These are phyloP conservation scores for Cladobotryum mycophilum DNA, from an alignment of 2,329 filamentous ascomycete genomes.

Conservation along the genomic window DNA sequence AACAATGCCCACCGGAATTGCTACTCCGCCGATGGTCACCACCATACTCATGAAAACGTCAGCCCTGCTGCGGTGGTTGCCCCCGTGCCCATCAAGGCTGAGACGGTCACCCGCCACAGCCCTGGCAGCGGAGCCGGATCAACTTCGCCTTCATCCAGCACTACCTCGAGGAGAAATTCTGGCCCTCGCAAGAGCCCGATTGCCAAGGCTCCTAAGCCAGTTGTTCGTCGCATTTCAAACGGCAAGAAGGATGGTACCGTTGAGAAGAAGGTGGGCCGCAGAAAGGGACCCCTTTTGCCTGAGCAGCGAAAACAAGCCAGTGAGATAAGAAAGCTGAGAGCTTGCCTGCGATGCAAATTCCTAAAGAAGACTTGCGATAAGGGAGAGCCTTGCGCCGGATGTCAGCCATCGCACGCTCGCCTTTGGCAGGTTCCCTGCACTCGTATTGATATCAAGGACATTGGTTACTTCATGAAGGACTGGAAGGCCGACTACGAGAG, in stretches of 20 bases:
- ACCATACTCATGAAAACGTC: slow-evolving; percentile 47
- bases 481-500: slow-evolving; percentile 97
- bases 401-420: slow-evolving; percentile 89
- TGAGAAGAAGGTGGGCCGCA: slow-evolving; percentile 89
- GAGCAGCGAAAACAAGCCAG: slow-evolving; percentile 95
- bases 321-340: slow-evolving; percentile 90
- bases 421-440: slow-evolving; percentile 98
- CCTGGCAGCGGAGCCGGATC: slow-evolving; percentile 56
- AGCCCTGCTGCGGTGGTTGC: slow-evolving; percentile 63
- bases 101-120: slow-evolving; percentile 44
- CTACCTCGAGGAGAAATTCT: slow-evolving; percentile 58
- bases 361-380: slow-evolving; percentile 99
- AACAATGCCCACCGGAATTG: slow-evolving; percentile 55
- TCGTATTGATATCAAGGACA: slow-evolving; percentile 97
- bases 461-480: slow-evolving; percentile 98
- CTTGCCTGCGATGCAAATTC: slow-evolving; percentile 94
- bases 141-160: slow-evolving; percentile 55
- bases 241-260: slow-evolving; percentile 70
- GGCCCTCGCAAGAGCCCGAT: slow-evolving; percentile 70
- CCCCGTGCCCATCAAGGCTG: slow-evolving; percentile 62
- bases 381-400: slow-evolving; percentile 90
- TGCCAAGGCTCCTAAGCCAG: slow-evolving; percentile 73
- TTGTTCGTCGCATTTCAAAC: slow-evolving; percentile 70
- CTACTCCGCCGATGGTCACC: slow-evolving; percentile 50
- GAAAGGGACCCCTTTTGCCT: slow-evolving; percentile 81